A percentile compares a stretch with the other conserved stretches of the same genome.
These are phyloP conservation scores for Blastocrithidia nonstop DNA, from an alignment of 208 protist genomes.

Conservation along the genomic window DNA sequence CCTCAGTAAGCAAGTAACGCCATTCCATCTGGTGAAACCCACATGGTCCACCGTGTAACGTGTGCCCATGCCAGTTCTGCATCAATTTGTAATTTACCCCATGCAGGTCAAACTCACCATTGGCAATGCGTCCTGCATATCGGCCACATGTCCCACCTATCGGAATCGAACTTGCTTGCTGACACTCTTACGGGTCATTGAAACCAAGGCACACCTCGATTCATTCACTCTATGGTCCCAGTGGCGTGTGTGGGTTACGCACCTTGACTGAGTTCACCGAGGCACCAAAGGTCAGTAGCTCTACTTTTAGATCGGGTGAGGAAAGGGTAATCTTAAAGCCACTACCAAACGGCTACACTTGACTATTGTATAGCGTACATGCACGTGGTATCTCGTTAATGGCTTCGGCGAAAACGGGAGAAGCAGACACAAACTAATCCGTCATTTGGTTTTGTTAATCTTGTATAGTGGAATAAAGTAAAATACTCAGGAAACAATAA, in stretches of 20 bases:
- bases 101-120: constrained; percentile 30
- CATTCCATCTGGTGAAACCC: constrained; percentile 48
- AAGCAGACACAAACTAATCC: not conserved
- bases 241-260: constrained; percentile 14
- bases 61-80: constrained; percentile 41
- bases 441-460: not conserved
- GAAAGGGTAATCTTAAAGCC: constrained; percentile 28
- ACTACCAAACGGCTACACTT: constrained; percentile 43
- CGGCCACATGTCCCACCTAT: constrained; percentile 27
- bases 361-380: constrained; percentile 5
- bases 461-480: too few species aligned
- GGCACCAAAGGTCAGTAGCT: constrained; percentile 46
- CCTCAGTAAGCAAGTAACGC: constrained; percentile 57
- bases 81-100: constrained; percentile 29
- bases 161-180: constrained; percentile 3
- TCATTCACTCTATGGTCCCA: constrained; percentile 11
- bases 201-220: constrained; percentile 42
- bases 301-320: constrained; percentile 30
- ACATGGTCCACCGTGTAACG: constrained; percentile 49
- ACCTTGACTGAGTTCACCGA: constrained; percentile 46
- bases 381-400: too few species aligned
- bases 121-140: constrained; percentile 46
- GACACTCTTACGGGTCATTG: constrained; percentile 20
- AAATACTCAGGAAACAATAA: too few species aligned
- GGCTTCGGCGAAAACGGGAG: not conserved